Evolutionary conservation across 495 filamentous ascomycete species (phyloP).

Genomic region (Aspergillus taichungensis): DNA sequence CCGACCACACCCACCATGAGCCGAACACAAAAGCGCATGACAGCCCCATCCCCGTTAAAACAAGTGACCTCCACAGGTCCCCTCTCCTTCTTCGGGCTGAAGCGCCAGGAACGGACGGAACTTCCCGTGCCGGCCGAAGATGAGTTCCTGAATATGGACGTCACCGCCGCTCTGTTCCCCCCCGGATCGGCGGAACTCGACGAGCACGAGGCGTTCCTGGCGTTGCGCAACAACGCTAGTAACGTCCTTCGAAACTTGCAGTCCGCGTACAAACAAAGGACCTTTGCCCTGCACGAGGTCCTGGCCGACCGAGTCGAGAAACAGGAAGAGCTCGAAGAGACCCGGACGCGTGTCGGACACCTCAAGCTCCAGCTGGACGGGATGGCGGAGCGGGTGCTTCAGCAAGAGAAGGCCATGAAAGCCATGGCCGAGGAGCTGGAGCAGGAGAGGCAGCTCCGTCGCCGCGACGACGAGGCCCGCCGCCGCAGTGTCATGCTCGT

Average conservation of each 20-base stretch:
- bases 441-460: conserved; percentile 46
- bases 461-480: conserved; percentile 44
- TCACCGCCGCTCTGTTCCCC: conserved; percentile 55
- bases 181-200: conserved; percentile 42
- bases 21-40: conserved; percentile 27
- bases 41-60: conserved; percentile 23
- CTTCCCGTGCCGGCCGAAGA: conserved; percentile 41
- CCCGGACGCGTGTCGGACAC: conserved; percentile 54
- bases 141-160: conserved; percentile 56
- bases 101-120: conserved; percentile 19
- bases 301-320: conserved; percentile 55
- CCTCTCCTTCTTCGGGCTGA: conserved; percentile 33
- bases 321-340: conserved; percentile 65
- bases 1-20: conserved; percentile 12
- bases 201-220: conserved; percentile 60
- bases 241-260: conserved; percentile 58
- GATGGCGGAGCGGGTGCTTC: conserved; percentile 57
- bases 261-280: conserved; percentile 58
- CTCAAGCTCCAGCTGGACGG: conserved; percentile 69
- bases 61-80: conserved; percentile 24
- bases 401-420: conserved; percentile 58
- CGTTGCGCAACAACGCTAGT: conserved; percentile 59
- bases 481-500: conserved; percentile 30
- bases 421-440: conserved; percentile 55
- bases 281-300: conserved; percentile 48